These are phyloP conservation scores for Xylariaceae sp. DNA, from an alignment of 2,329 filamentous ascomycete species.

Conservation along the genomic window DNA sequence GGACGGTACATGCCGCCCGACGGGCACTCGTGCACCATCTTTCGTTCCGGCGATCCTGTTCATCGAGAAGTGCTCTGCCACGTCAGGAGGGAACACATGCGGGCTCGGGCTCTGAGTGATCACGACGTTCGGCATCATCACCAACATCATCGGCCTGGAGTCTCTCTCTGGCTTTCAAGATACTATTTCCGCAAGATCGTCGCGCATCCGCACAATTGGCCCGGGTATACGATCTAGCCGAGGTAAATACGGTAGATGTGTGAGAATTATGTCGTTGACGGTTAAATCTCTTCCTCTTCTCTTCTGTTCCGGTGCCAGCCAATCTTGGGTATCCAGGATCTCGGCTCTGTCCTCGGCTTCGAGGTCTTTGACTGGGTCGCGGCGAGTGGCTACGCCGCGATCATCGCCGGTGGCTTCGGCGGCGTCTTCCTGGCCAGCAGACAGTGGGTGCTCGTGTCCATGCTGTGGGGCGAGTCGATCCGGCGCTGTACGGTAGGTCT, in stretches of 20 bases:
- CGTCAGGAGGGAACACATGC: too few species aligned
- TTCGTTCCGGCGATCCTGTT: too few species aligned
- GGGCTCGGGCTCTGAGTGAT: slow-evolving; percentile 42
- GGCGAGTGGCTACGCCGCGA: slow-evolving; percentile 38
- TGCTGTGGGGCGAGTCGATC: slow-evolving; percentile 43
- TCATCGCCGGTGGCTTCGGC: slow-evolving; percentile 44
- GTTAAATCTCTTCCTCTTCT: too few species aligned
- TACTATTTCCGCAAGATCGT: slow-evolving; percentile 36
- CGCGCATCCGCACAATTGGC: slow-evolving; percentile 34
- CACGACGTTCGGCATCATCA: slow-evolving; percentile 36
- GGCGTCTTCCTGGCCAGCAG: slow-evolving; percentile 43
- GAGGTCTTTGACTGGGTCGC: slow-evolving; percentile 44
- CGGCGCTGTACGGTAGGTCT: slow-evolving; percentile 31
- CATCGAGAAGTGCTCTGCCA: too few species aligned
- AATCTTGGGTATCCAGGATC: slow-evolving; percentile 51
- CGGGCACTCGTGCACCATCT: too few species aligned
- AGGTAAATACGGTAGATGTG: too few species aligned
- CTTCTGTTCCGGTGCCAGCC: too few species aligned
- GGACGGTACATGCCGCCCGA: too few species aligned
- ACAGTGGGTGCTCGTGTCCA: slow-evolving; percentile 38
- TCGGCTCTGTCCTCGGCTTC: slow-evolving; percentile 44
- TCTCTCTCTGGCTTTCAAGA: slow-evolving; percentile 39
- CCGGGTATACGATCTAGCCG: too few species aligned
- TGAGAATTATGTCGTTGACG: too few species aligned
- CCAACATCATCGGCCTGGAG: slow-evolving; percentile 37